Base-by-base conservation (phyloP, 1,284 basidiomycete species). In the Cystobasidium slooffiae region DNA sequence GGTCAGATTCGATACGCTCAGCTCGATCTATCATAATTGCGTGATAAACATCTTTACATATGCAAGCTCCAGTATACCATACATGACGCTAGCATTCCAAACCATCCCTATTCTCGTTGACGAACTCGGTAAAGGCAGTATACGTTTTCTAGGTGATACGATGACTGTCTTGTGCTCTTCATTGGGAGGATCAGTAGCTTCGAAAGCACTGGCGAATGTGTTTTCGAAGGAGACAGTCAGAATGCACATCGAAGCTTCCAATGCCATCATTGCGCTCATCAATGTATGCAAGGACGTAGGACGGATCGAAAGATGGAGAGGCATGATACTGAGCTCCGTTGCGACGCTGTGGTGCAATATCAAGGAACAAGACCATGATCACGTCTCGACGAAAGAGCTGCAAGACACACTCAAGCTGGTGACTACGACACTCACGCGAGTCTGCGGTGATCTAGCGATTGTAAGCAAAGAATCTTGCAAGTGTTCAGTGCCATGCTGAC, bases 231-330 rank as follows among this genome's bases (percentile, higher is more conserved):
- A 73, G 41, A 58, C 63, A 9, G 43, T 73, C 20, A 41, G 47
- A 41, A 65, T 73, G 70, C 51, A 56, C 20, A 46, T 49, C 10
- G 41, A 22, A 37, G 70, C 70, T 16, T 18, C 41, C 6, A 6
- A n/a, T 16, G 70, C 70, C 16, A 51, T 73, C 18, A 24, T 10
- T 9, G 62, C 62, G 18, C 44, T 56, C 44, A 53, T 73, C 9
- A 24, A 49, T 18, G 56, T 70, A 5, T 70, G 68, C 44, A 59
- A 31, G 43, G 56, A 59, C n/a, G 68, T n/a, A 16, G 53, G 55
- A 52, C 55, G 70, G 41, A 65, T 68, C n/a, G 56, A 62, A 16
- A 66, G 69, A 41, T 75, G 75, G 75, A 63, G 75, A 51, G 67
- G 43, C 3, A 59, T 73, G 69, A 53, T 72, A 14, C 7, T 72